Conservation (phyloP, 495 filamentous ascomycete species). For the Barbatosphaeria neglecta region DNA sequence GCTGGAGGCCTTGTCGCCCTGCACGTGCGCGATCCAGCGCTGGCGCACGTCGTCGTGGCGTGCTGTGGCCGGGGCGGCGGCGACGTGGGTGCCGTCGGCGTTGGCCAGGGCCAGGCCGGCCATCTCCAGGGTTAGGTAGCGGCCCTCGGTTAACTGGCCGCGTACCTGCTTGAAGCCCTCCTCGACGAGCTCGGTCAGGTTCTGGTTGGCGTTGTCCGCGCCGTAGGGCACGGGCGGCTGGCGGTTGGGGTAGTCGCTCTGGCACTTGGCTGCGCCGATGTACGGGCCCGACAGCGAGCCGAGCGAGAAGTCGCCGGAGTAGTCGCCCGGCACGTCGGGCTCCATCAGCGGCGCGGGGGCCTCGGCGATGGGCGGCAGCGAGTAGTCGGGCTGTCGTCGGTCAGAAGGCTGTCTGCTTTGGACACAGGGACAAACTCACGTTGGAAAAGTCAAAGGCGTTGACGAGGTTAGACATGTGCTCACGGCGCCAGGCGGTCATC, state of each 20-base stretch:
- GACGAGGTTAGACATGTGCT: constrained; percentile 43
- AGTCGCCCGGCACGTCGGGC: not conserved
- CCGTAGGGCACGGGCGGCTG: constrained; percentile 38
- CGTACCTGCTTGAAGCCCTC: constrained; percentile 40
- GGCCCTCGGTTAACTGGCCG: constrained; percentile 41
- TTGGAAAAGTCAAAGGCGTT: constrained; percentile 42
- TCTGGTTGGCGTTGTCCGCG: constrained; percentile 12
- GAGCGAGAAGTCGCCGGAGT: not conserved
- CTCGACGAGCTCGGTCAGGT: constrained; percentile 17
- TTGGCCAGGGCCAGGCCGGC: constrained; percentile 67
- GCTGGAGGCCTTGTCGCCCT: constrained; percentile 15
- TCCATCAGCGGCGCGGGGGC: constrained; percentile 23
- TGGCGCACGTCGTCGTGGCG: constrained; percentile 28
- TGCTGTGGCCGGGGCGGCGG: constrained; percentile 15
- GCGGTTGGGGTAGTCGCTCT: constrained; percentile 18
- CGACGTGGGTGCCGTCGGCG: constrained; percentile 62
- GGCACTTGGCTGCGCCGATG: constrained; percentile 32
- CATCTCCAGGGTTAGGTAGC: constrained; percentile 70
- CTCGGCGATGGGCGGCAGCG: constrained; percentile 30
- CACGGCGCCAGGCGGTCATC: constrained; percentile 40
- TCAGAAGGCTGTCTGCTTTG: not conserved
- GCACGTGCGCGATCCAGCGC: constrained; percentile 40
- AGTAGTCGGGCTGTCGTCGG: constrained; percentile 24
- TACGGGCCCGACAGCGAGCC: constrained; percentile 19
- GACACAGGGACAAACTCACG: not conserved